These are phyloP conservation scores for Blakeslea trispora DNA, from an alignment of 371 early-diverging fungal genomes.

Conservation along the genomic window DNA sequence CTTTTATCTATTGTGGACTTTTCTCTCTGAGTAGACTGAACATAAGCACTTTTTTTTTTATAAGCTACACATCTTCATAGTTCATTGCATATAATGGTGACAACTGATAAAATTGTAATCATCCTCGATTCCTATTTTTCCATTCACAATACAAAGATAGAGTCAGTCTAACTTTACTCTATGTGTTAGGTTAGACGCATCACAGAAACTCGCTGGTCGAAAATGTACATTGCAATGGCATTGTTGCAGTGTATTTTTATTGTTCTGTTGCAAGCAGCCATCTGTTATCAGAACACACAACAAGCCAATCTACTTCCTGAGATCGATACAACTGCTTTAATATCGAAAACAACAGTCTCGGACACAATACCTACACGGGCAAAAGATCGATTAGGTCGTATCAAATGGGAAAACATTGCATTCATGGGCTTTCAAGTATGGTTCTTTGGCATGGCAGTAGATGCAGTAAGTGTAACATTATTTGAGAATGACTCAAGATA, in stretches of 20 bases:
- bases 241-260: constrained; percentile 28
- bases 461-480: constrained; percentile 41
- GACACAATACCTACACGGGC: constrained; percentile 16
- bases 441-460: constrained; percentile 38
- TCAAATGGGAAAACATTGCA: constrained; percentile 38
- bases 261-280: constrained; percentile 19
- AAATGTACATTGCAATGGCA: constrained; percentile 28
- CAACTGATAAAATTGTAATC: constrained; percentile 35
- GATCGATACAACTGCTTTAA: constrained; percentile 13
- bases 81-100: constrained; percentile 26
- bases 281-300: constrained; percentile 24
- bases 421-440: constrained; percentile 35
- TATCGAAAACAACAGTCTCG: constrained; percentile 6
- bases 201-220: constrained; percentile 34
- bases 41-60: too few species aligned
- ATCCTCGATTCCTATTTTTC: background rate
- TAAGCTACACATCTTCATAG: too few species aligned
- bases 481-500: background rate
- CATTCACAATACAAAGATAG: background rate
- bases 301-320: constrained; percentile 24
- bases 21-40: background rate
- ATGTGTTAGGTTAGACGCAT: constrained; percentile 17
- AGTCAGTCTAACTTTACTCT: background rate
- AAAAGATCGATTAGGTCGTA: constrained; percentile 24
- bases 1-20: constrained; percentile 1